These are phyloP conservation scores for Monilinia aucupariae DNA, from an alignment of 2,329 filamentous ascomycete genomes.

Conservation along the genomic window DNA sequence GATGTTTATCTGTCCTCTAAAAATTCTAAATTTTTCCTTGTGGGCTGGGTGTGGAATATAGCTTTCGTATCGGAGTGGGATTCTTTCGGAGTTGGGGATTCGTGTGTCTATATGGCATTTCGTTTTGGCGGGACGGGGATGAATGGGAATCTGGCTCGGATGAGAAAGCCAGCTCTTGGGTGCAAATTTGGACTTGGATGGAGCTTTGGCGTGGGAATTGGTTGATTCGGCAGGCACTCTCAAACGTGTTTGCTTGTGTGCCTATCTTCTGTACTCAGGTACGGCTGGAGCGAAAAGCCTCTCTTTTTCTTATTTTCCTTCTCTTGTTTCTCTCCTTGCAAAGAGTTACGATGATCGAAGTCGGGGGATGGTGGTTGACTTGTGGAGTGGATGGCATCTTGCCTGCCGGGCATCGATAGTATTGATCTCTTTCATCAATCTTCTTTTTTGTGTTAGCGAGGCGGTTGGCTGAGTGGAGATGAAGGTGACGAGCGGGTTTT, in stretches of 20 bases:
- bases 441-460: neutral
- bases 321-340: neutral
- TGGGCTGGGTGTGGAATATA: slow-evolving; percentile 2
- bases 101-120: neutral
- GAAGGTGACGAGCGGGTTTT: neutral
- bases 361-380: neutral
- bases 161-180: neutral
- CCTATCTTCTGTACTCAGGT: neutral
- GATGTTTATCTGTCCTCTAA: neutral
- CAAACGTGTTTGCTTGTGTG: neutral
- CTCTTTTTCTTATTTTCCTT: neutral
- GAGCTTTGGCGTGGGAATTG: neutral
- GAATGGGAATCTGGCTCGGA: slow-evolving; percentile 2
- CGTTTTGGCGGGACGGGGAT: neutral
- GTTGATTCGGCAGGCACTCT: neutral
- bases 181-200: neutral
- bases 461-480: neutral
- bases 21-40: neutral
- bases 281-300: neutral
- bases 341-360: neutral
- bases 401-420: too few relatives aligned
- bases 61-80: neutral
- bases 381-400: neutral
- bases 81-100: slow-evolving; percentile 8
- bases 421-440: neutral